A percentile compares a stretch with the other conserved stretches of the same genome.
Conservation (phyloP, 1,284 basidiomycete species). For the Ceratobasidium papillatum region DNA sequence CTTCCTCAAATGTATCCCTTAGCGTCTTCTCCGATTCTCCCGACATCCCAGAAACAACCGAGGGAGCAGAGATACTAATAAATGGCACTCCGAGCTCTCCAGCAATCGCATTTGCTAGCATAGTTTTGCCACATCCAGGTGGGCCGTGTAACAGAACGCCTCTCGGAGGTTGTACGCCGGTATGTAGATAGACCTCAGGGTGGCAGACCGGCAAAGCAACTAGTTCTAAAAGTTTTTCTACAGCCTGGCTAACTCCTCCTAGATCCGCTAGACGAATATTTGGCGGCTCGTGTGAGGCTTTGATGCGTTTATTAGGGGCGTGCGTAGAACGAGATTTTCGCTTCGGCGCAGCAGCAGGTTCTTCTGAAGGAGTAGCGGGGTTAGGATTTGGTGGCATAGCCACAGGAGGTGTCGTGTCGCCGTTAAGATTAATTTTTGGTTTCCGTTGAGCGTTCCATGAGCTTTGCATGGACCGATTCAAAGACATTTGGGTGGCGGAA, state of each 20-base stretch:
- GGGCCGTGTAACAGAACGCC: conserved; percentile 97
- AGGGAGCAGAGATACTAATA: conserved; percentile 92
- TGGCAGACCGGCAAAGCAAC: conserved; percentile 95
- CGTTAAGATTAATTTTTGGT: conserved; percentile 71
- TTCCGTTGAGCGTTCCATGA: conserved; percentile 73
- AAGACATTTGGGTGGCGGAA: conserved; percentile 47
- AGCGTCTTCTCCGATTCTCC: conserved; percentile 97
- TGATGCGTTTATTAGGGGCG: conserved; percentile 64
- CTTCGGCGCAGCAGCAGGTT: conserved; percentile 55
- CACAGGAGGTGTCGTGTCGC: conserved; percentile 48
- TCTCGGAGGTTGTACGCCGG: conserved; percentile 90
- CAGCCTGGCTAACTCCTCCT: conserved; percentile 84
- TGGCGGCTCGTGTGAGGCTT: conserved; percentile 67
- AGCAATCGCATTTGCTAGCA: conserved; percentile 91
- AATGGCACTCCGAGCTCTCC: conserved; percentile 94
- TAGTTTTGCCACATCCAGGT: conserved; percentile 95
- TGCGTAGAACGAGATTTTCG: conserved; percentile 65
- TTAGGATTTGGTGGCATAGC: conserved; percentile 50
- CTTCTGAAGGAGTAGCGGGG: conserved; percentile 43
- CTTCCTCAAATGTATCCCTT: conserved; percentile 95
- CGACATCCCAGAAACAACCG: conserved; percentile 96
- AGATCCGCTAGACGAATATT: conserved; percentile 80
- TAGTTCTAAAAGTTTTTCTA: conserved; percentile 94
- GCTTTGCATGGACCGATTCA: conserved; percentile 79
- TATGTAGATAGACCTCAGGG: conserved; percentile 94